phyloP scores from a whole-genome alignment of 768 basidiomycete species.

The Trametopsis cervina region DNA sequence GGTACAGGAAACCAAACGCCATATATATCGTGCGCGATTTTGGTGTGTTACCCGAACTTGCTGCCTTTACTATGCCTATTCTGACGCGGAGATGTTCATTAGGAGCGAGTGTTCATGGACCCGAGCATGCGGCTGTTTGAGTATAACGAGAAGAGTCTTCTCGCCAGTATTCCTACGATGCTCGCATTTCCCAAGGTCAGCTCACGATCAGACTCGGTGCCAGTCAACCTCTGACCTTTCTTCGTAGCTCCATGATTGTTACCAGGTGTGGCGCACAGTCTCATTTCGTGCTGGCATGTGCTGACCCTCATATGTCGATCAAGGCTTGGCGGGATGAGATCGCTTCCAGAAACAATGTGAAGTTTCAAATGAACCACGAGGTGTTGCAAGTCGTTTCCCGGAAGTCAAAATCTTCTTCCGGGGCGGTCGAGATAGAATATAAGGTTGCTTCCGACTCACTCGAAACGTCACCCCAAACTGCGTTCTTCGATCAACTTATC shows the following conservation, averaged over 20 bases:
- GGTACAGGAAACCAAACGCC: conserved; percentile 33
- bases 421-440: conserved; percentile 20
- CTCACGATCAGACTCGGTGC: background rate
- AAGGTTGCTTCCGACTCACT: conserved; percentile 8
- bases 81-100: background rate
- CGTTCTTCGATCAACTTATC: conserved; percentile 38
- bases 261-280: conserved; percentile 4
- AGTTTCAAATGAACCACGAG: conserved; percentile 19
- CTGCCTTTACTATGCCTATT: background rate
- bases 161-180: conserved; percentile 30
- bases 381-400: conserved; percentile 21
- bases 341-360: conserved; percentile 20
- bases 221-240: too few species aligned
- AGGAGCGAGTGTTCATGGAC: conserved; percentile 30
- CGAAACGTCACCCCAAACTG: conserved; percentile 15
- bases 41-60: conserved; percentile 13
- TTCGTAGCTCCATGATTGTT: conserved; percentile 2
- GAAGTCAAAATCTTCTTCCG: conserved; percentile 10
- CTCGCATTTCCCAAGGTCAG: conserved; percentile 30
- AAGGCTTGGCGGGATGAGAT: conserved; percentile 23
- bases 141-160: conserved; percentile 25
- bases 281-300: background rate
- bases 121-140: conserved; percentile 30
- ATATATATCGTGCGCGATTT: conserved; percentile 28
- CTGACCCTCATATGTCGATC: background rate